Conservation (phyloP, 352 stramenopile genomes). For the Globisporangium orthogonon region DNA sequence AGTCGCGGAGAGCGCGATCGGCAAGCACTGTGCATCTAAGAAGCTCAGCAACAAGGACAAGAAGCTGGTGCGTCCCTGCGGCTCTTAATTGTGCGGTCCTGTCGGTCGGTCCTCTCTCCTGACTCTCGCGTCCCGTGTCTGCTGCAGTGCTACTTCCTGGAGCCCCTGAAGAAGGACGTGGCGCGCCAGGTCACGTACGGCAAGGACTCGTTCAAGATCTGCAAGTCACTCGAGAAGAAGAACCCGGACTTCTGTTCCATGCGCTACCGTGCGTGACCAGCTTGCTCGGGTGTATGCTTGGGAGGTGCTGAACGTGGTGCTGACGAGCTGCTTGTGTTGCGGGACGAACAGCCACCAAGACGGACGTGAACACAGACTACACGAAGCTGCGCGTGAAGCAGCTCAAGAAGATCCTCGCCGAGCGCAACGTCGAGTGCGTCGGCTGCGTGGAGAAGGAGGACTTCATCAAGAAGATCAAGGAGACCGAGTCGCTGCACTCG, state of each 20-base stretch:
- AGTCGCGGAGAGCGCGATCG: constrained; percentile 74
- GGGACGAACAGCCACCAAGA: constrained; percentile 78
- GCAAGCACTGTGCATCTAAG: constrained; percentile 77
- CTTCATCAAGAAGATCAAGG: constrained; percentile 93
- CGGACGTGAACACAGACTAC: constrained; percentile 93
- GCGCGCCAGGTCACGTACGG: constrained; percentile 89
- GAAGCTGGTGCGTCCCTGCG: constrained; percentile 65
- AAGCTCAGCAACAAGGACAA: constrained; percentile 86
- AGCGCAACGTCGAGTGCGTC: constrained; percentile 90
- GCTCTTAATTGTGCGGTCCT: too few relatives aligned
- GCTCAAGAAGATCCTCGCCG: constrained; percentile 91
- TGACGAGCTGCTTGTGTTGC: neutral
- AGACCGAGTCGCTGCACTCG: constrained; percentile 76
- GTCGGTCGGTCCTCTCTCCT: too few relatives aligned
- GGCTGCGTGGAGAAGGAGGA: constrained; percentile 94
- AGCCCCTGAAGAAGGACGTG: constrained; percentile 93
- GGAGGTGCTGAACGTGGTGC: neutral
- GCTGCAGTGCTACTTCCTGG: constrained; percentile 90
- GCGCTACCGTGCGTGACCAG: constrained; percentile 80
- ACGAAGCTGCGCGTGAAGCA: constrained; percentile 93
- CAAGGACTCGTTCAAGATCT: constrained; percentile 92
- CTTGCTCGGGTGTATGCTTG: neutral
- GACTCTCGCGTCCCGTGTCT: too few relatives aligned
- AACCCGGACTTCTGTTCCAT: constrained; percentile 93
- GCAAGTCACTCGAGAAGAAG: constrained; percentile 92